Conservation (phyloP, 1,139 yeast species). For the Yamadazyma atlantica region DNA sequence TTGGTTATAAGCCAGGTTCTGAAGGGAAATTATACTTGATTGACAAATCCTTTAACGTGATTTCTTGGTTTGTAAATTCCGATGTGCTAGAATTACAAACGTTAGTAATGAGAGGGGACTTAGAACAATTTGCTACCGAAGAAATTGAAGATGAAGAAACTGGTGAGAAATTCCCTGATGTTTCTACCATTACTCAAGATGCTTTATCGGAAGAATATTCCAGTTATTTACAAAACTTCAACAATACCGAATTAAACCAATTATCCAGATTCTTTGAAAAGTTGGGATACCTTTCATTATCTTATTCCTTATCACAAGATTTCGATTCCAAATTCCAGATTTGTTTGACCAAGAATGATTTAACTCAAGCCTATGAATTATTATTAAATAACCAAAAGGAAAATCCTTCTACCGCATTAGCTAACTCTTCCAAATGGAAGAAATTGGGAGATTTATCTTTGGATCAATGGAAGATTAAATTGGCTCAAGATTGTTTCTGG, state of each 20-base stretch:
- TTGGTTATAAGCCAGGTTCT: conserved; percentile 81
- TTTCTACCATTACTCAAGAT: conserved; percentile 60
- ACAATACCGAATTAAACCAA: conserved; percentile 69
- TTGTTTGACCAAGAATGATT: conserved; percentile 59
- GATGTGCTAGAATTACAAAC: conserved; percentile 94
- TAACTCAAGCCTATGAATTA: conserved; percentile 71
- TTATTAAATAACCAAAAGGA: conserved; percentile 59
- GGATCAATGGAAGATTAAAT: conserved; percentile 70
- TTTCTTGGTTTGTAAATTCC: conserved; percentile 79
- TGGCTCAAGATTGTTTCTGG: conserved; percentile 80
- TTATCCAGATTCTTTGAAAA: conserved; percentile 92
- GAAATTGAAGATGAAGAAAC: conserved; percentile 36
- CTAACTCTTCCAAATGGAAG: conserved; percentile 70
- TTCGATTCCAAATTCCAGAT: conserved; percentile 80
- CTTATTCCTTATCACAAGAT: conserved; percentile 79
- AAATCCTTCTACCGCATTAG: conserved; percentile 32
- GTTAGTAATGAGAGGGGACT: conserved; percentile 89
- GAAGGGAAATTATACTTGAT: conserved; percentile 88
- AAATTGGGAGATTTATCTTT: conserved; percentile 87
- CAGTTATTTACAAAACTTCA: conserved; percentile 45
- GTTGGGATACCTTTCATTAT: conserved; percentile 83
- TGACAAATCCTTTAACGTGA: conserved; percentile 84
- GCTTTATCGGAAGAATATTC: conserved; percentile 60
- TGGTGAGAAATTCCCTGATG: conserved; percentile 41
- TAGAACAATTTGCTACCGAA: conserved; percentile 47